Conservation (phyloP, 169 alveolate species). For the Plasmodium sp. region DNA sequence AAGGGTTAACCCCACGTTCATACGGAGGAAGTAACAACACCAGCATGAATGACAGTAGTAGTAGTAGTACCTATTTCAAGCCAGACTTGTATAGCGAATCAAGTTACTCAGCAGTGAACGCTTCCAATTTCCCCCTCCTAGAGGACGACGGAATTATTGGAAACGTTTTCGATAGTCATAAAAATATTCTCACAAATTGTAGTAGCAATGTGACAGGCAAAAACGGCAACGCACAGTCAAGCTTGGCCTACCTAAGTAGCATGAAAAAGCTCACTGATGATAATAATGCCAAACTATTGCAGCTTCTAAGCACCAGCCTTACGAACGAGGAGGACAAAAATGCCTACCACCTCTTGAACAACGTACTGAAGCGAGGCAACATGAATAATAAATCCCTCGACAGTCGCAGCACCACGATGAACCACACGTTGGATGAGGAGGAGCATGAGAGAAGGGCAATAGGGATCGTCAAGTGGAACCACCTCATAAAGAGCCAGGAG, state of each 20-base stretch:
- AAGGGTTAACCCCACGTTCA: neutral
- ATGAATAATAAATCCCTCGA: neutral
- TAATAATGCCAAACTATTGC: neutral
- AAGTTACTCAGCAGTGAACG: neutral
- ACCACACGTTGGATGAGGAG: neutral
- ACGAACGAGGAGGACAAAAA: slow-evolving; percentile 47
- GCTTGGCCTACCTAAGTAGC: neutral
- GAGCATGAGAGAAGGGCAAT: neutral
- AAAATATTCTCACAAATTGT: neutral
- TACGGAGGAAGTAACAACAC: neutral
- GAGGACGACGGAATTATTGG: neutral
- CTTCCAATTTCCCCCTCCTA: neutral
- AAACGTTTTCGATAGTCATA: neutral
- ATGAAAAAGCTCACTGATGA: neutral
- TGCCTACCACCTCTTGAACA: slow-evolving; percentile 20
- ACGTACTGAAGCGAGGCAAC: neutral
- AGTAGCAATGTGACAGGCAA: neutral
- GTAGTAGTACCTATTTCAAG: neutral
- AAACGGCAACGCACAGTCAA: neutral
- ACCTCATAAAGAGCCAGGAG: neutral
- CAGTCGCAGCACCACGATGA: neutral
- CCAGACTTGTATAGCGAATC: neutral
- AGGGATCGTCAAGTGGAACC: neutral
- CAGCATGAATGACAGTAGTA: neutral
- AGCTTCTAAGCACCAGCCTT: slow-evolving; percentile 2